Base-by-base conservation (phyloP, 1,284 basidiomycete genomes). In the Athelia psychrophila region DNA sequence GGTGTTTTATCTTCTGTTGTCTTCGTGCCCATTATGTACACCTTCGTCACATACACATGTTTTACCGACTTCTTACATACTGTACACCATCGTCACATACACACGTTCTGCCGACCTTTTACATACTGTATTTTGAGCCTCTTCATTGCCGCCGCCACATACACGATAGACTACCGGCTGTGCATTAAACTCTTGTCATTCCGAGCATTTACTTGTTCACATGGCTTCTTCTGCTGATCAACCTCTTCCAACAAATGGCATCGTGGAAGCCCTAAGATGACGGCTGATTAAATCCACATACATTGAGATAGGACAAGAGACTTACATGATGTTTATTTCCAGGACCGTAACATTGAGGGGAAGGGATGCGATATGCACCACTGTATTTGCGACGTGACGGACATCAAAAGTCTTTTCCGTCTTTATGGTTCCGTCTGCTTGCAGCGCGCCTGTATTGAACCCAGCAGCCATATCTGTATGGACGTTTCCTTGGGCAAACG, bases 341-440 rank as follows among this genome's bases (percentile, higher is more conserved):
- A 91, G 76, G 48, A 93, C 79, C 23, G 86, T 84, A 2, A 89
- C 85, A 48, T 83, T 78, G 16, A 77, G 75, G 0, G 88, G 87
- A 36, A 93, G 70, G 30, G 72, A 72, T 1, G 87, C 86, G 52
- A 93, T 78, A 61, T 90, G 82, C 3, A 87, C 83, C 47, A 93
- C 69, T 2, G 84, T 78, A 51, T 82, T 74, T 0, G 82, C 90
- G 38, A 93, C 89, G 60, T 91, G 80, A 52, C 80, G 66, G 3
- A 81, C 82, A 53, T 89, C 83, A 58, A 90, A 84, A 18, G 78
- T 79, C 2, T 83, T 78, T 65, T 93, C 91, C 2, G 72, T 69
- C 22, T 76, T 66, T 20, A 75, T 67, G 10, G 73, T 70, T 2
- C 91, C 90, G 63, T 92, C 79, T 0, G 90, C 77, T 63, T 93